phyloP scores from a whole-genome alignment of 163 green algal genomes.

The Trebouxiophyceae sp. region DNA sequence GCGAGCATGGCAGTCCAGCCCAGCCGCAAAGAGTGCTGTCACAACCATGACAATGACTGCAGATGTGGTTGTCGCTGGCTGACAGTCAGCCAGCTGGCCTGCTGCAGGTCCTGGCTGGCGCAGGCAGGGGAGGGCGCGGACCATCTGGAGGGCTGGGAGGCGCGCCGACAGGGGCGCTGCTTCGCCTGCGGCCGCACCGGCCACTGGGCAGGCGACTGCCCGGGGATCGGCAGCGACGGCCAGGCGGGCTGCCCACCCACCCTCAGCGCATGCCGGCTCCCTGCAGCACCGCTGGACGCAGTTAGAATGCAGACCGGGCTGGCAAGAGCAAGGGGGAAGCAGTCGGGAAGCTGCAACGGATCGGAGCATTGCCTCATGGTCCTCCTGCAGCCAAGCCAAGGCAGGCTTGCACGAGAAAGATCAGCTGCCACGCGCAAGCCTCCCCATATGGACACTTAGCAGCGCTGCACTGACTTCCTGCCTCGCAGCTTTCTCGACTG shows the following conservation, averaged over 20 bases:
- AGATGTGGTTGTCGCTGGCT: too few species aligned
- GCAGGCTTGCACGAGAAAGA: too few species aligned
- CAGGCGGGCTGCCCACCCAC: neutral
- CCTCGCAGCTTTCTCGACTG: neutral
- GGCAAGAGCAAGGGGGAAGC: neutral
- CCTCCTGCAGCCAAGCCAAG: too few species aligned
- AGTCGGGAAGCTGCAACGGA: neutral
- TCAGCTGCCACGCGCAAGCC: too few species aligned
- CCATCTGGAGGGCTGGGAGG: constrained; percentile 37
- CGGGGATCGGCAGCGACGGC: neutral
- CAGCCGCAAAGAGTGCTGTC: too few species aligned
- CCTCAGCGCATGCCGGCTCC: neutral
- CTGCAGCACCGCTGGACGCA: neutral
- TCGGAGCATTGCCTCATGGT: too few species aligned
- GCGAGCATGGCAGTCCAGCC: too few species aligned
- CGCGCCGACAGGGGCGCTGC: constrained; percentile 24
- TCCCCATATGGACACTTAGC: neutral
- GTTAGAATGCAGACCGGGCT: neutral
- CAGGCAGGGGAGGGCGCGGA: constrained; percentile 41
- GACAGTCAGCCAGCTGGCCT: too few species aligned
- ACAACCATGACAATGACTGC: too few species aligned
- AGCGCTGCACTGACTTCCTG: neutral
- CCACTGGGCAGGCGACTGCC: constrained; percentile 46
- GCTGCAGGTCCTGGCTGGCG: too few species aligned
- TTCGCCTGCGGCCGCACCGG: constrained; percentile 40